These are phyloP conservation scores for Orbilia oligospora DNA, from an alignment of 2,329 filamentous ascomycete species.

Conservation along the genomic window DNA sequence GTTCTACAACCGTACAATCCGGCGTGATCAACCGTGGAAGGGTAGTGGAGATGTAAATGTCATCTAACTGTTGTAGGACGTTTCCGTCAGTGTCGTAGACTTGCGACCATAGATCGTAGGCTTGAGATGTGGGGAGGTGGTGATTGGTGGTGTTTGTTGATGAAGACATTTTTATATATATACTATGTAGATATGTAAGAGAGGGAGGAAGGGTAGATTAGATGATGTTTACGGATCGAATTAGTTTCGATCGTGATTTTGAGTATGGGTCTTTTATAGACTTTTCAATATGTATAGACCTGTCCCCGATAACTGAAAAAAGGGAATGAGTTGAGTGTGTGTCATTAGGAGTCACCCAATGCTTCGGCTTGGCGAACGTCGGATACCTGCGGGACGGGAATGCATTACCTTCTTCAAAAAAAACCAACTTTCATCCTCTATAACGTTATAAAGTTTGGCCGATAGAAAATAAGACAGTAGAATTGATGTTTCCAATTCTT, in stretches of 20 bases:
- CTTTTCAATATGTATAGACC: slow-evolving; percentile 4
- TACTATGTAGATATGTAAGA: background rate
- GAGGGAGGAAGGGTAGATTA: background rate
- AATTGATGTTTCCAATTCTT: no score
- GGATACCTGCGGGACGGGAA: slow-evolving; percentile 37
- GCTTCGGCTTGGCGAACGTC: slow-evolving; percentile 30
- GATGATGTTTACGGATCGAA: background rate
- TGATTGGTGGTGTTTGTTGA: background rate
- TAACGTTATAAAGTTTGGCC: background rate
- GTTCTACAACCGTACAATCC: slow-evolving; percentile 71
- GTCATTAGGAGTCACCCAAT: slow-evolving; percentile 51
- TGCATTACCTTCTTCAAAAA: background rate
- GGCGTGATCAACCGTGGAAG: slow-evolving; percentile 68
- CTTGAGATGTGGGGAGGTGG: slow-evolving; percentile 40
- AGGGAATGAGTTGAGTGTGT: slow-evolving; percentile 43
- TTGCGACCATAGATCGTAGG: slow-evolving; percentile 62
- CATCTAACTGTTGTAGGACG: slow-evolving; percentile 77
- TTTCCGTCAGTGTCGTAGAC: slow-evolving; percentile 78
- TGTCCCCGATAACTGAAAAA: background rate
- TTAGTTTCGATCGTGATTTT: no score
- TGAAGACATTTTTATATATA: background rate
- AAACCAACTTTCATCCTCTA: no score
- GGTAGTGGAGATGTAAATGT: slow-evolving; percentile 71
- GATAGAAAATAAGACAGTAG: background rate
- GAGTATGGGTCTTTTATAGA: background rate